Base-by-base conservation (phyloP, 2,329 filamentous ascomycete genomes). In the Clarireedia sp. region DNA sequence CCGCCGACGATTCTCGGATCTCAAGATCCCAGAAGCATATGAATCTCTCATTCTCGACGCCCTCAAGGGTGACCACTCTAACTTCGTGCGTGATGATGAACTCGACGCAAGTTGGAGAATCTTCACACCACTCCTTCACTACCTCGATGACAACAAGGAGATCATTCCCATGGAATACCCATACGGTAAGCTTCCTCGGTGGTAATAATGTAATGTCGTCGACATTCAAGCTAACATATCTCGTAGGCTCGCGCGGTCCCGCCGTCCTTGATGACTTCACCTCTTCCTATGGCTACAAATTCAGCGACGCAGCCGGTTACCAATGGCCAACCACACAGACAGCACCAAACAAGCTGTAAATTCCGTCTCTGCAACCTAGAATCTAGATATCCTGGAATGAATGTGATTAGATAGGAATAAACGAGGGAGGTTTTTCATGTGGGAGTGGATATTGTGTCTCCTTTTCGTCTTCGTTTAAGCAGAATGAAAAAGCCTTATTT, bases 81-180 rank as follows among this genome's bases (percentile, higher is more conserved):
- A 99, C 85, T 99, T 99, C 73, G 90, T 96, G 61, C 86, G 90
- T 76, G 90, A 96, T 66, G 90, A 96, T 69, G 94, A 99, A 77
- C 81, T 99, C 29, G 94, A 99, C 68, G 90, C 94, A 58, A 94
- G 88, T 76, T 99, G 94, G 94, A 90, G 91, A 73, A 95, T 99
- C 73, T 99, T 99, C 75, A 95, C 90, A 2, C 94, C 94, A 64
- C 85, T 99, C 38, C 80, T 99, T 61, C 92, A 99, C 78, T 99
- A 99, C 75, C 83, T 99, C 12, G 95, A 99, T 63, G 90, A 96
- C 71, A 96, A 97, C 81, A 96, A 96, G 81, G 94, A 99, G 76
- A 97, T 99, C 63, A 89, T 96, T 58, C 94, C 94, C 24, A 99
- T 99, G 94, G 92, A 96, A 70, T 99, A 99, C 76, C 92, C 95